phyloP scores from a whole-genome alignment of 129 eudicot genomes.

The Pulicaria dysenterica region DNA sequence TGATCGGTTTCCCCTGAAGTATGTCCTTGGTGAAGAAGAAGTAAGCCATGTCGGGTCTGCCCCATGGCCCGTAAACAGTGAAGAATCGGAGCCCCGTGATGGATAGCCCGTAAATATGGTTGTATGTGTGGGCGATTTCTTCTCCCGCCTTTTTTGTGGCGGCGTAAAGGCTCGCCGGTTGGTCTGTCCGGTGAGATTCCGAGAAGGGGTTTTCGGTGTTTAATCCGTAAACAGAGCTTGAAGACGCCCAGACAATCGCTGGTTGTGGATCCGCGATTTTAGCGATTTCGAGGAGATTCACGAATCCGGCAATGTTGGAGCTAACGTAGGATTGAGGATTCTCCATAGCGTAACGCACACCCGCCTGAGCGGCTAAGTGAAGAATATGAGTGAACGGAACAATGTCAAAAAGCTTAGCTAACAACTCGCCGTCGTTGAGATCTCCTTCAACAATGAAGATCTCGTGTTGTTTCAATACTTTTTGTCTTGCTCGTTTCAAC shows the following conservation, averaged over 20 bases:
- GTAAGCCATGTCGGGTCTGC: slow-evolving; percentile 84
- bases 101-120: slow-evolving; percentile 72
- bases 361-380: slow-evolving; percentile 75
- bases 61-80: slow-evolving; percentile 88
- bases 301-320: slow-evolving; percentile 76
- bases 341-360: slow-evolving; percentile 79
- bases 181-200: slow-evolving; percentile 67
- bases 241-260: slow-evolving; percentile 76
- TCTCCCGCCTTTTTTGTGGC: slow-evolving; percentile 84
- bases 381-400: slow-evolving; percentile 70
- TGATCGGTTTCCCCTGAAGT: slow-evolving; percentile 60
- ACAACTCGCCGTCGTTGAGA: slow-evolving; percentile 59
- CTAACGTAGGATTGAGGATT: slow-evolving; percentile 64
- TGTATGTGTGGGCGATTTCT: slow-evolving; percentile 74
- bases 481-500: slow-evolving; percentile 63
- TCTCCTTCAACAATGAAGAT: slow-evolving; percentile 74
- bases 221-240: slow-evolving; percentile 76
- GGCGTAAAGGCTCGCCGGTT: slow-evolving; percentile 75
- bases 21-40: slow-evolving; percentile 77
- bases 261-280: slow-evolving; percentile 74
- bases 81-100: slow-evolving; percentile 70
- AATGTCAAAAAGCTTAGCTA: slow-evolving; percentile 58
- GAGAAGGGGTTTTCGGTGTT: slow-evolving; percentile 72
- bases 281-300: slow-evolving; percentile 53
- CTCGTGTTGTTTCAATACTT: slow-evolving; percentile 40